These are phyloP conservation scores for Bryoglossum gracile DNA, from an alignment of 495 filamentous ascomycete species.

Conservation along the genomic window DNA sequence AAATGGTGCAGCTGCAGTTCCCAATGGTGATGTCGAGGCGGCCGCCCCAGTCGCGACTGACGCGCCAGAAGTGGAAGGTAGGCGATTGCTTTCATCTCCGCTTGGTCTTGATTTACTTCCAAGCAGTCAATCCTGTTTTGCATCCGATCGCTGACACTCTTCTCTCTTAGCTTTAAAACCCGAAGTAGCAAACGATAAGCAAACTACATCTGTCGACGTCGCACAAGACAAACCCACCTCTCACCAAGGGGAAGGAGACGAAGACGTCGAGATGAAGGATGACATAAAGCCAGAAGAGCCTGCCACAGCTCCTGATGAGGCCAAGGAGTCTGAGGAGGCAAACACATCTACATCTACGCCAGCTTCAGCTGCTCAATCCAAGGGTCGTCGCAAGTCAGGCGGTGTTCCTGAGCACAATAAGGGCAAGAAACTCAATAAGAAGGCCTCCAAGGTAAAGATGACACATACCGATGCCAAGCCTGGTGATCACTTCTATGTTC, in stretches of 20 bases:
- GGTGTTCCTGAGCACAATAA: conserved; percentile 62
- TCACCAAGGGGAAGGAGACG: not conserved
- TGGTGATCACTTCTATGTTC: conserved; percentile 78
- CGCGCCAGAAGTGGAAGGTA: conserved; percentile 8
- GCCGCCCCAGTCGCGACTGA: conserved; percentile 15
- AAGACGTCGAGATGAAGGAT: conserved; percentile 16
- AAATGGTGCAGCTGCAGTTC: conserved; percentile 8
- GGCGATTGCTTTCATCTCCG: conserved; percentile 3
- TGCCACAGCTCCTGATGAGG: conserved; percentile 21
- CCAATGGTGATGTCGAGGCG: not conserved
- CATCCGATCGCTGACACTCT: conserved; percentile 9
- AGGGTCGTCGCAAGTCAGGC: conserved; percentile 53
- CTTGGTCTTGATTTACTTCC: not conserved
- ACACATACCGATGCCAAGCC: conserved; percentile 71
- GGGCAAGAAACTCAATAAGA: conserved; percentile 74
- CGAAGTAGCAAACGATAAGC: conserved; percentile 14
- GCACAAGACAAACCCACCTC: conserved; percentile 12
- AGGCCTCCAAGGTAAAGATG: conserved; percentile 66
- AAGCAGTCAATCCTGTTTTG: not conserved
- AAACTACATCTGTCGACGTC: conserved; percentile 6
- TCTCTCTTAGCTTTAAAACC: conserved; percentile 15
- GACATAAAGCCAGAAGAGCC: conserved; percentile 19
- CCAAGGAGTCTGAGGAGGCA: conserved; percentile 23
- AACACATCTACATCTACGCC: too few species aligned
- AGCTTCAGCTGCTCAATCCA: conserved; percentile 35